Evolutionary conservation across 148 eudicot species (phyloP), one percentile per base, ranked within the genome.

Genomic region (Rhododendron kiyosumense): DNA sequence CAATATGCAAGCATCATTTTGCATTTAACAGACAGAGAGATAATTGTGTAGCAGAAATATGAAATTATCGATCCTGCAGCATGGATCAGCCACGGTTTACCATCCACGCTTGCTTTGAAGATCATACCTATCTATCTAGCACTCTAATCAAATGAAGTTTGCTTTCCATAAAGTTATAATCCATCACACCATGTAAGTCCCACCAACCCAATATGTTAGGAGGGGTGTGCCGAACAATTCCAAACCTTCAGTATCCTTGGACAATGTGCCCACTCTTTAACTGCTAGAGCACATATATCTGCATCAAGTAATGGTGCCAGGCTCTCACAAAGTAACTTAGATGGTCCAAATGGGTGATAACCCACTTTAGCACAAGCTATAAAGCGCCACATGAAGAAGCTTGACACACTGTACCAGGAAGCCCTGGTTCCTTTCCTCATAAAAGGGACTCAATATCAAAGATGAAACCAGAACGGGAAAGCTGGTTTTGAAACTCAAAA

Each of bases 321-420:
- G 67, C 18, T 79, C 45, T 30, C 59, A 17, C 15, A 28, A 52
- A 52, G 14, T 51, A 81, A 52, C 45, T 81, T 15, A 52, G 36
- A 52, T 81, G 26, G 43, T 30, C 43, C 36, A 52, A 69, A 41
- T 83, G 51, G 85, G 24, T 83, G 38, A 26, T 59, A 65, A 45
- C 51, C n/a, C 26, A 67, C 45, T 83, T 77, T 83, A 22, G 7
- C 32, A 83, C 84, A 82, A 82, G 51, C 51, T 4, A 83, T 45
- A 13, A 83, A 41, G 65, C 76, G 43, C 38, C 26, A 22, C 36
- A 45, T 34, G 18, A 26, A 83, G 51, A 82, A 82, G n/a, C 74
- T 63, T 36, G 24, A 43, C 20, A 65, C 52, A 17, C 4, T 59
- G 34, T 24, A 38, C 10, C 20, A 26, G n/a, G 82, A 49, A 80